These are phyloP conservation scores for Sporisorium iseilematis-ciliati DNA, from an alignment of 1,284 basidiomycete species.

Conservation along the genomic window DNA sequence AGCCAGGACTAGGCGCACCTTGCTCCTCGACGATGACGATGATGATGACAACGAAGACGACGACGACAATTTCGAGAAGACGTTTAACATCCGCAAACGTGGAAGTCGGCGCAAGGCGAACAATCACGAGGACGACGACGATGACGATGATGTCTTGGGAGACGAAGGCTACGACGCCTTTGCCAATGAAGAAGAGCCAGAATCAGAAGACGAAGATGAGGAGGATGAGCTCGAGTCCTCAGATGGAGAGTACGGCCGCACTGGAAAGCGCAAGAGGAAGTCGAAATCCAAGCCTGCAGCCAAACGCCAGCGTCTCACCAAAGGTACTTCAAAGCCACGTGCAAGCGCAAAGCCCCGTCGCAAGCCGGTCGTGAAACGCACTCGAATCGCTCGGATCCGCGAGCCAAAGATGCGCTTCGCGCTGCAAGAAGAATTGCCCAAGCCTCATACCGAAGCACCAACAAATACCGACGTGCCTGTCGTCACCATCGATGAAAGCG, in stretches of 20 bases:
- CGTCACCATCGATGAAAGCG: conserved; percentile 16
- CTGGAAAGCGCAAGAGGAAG: conserved; percentile 18
- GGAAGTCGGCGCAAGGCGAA: neutral
- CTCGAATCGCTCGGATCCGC: conserved; percentile 1
- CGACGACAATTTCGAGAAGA: neutral
- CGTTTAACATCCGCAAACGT: too few relatives aligned
- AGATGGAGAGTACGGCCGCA: conserved; percentile 15
- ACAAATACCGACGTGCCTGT: neutral
- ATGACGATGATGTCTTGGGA: conserved; percentile 5
- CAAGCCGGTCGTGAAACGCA: conserved; percentile 5
- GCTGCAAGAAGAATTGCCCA: conserved; percentile 32
- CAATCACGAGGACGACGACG: conserved; percentile 14
- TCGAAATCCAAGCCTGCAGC: conserved; percentile 1
- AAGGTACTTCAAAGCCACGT: conserved; percentile 1
- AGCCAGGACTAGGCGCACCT: neutral
- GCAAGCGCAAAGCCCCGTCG: conserved; percentile 11
- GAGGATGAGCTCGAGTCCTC: conserved; percentile 31
- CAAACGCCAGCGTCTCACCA: conserved; percentile 26
- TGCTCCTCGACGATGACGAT: conserved; percentile 12
- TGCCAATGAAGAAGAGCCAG: conserved; percentile 7
- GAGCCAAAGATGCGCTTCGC: conserved; percentile 34
- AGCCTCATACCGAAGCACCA: conserved; percentile 22
- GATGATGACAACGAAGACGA: conserved; percentile 18
- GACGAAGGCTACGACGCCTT: conserved; percentile 10
- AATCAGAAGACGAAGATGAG: conserved; percentile 18